phyloP scores from a whole-genome alignment of 2,329 filamentous ascomycete genomes.

The Tolypocladium pustulatum region DNA sequence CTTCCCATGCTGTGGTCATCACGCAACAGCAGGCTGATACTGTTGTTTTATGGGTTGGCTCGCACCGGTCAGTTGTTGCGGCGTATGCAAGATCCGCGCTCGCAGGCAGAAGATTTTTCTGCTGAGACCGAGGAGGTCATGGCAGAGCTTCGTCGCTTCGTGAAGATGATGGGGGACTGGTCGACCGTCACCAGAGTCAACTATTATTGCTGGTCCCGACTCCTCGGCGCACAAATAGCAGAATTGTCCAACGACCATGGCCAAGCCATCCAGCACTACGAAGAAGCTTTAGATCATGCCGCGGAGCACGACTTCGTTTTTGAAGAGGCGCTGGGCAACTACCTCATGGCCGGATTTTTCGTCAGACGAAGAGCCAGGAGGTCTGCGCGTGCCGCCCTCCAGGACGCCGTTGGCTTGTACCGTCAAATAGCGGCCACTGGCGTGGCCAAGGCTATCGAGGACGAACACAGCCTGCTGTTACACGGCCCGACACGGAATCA shows the following conservation, averaged over 20 bases:
- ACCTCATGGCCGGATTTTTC: slow-evolving; percentile 63
- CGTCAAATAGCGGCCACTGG: slow-evolving; percentile 59
- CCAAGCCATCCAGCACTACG: slow-evolving; percentile 52
- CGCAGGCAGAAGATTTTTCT: slow-evolving; percentile 29
- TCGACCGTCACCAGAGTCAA: slow-evolving; percentile 56
- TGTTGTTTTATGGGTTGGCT: slow-evolving; percentile 51
- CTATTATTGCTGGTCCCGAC: slow-evolving; percentile 57
- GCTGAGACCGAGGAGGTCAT: slow-evolving; percentile 37
- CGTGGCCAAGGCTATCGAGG: slow-evolving; percentile 56
- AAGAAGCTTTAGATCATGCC: slow-evolving; percentile 62
- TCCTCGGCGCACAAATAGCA: slow-evolving; percentile 58
- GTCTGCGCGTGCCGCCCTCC: slow-evolving; percentile 58
- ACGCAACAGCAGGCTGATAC: slow-evolving; percentile 44
- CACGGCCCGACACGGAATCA: slow-evolving; percentile 49
- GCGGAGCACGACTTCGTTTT: slow-evolving; percentile 55
- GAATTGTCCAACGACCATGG: slow-evolving; percentile 51
- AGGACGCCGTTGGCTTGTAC: slow-evolving; percentile 58
- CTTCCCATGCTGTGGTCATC: slow-evolving; percentile 46
- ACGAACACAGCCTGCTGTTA: slow-evolving; percentile 57
- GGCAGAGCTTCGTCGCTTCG: slow-evolving; percentile 41
- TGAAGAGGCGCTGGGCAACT: slow-evolving; percentile 64
- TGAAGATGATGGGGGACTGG: slow-evolving; percentile 53
- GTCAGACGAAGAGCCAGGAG: slow-evolving; percentile 53
- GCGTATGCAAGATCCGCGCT: slow-evolving; percentile 36
- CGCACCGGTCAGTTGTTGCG: slow-evolving; percentile 41